Base-by-base conservation (phyloP, 2,329 filamentous ascomycete species). In the Exophiala alcalophila region DNA sequence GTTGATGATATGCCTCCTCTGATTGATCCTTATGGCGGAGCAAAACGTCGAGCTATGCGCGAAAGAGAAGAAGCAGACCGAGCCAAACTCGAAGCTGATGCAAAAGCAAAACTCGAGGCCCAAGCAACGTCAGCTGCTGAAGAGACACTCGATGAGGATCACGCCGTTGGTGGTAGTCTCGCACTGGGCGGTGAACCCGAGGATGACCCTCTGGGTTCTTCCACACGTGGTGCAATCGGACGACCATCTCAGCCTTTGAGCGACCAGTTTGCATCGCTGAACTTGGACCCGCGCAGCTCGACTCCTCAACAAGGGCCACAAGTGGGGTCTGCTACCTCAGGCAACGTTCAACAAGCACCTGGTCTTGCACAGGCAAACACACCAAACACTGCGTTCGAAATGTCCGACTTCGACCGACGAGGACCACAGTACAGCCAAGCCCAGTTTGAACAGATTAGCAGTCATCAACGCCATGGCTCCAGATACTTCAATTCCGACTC, bases 171-270 rank as follows among this genome's bases (percentile, higher is more conserved):
- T 54, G 86, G 86, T 10, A 97, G 91, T 61, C 73, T 92, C 44
- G 90, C 94, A 45, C 74, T 97, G 12, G 91, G 91, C 44, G 91
- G 91, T 29, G 91, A 97, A 61, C 91, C 91, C 0, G 91, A 97
- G 61, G 88, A 94, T 54, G 75, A 78, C 49, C 57, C 62, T 0
- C 58, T 65, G 39, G 61, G 59, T 44, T 40, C 36, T 26, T 50
- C 53, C 50, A 65, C 65, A 26, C 69, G 75, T 55, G 72, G 77
- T 46, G 80, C 78, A 9, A 81, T 87, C 5, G 87, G 89, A 57
- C 82, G 85, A 2, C 86, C 89, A 7, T 85, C 87, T 23, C 78
- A 85, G 56, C 72, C 71, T 19, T 57, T 61, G 9, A 61, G 61
- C 39, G 64, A 69, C 40, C 66, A 71, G 31, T 68, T 71, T 36